Percentiles rank a stretch among this genome's conserved stretches.
phyloP scores from a whole-genome alignment of 108 stramenopile species.

The Stephanodiscus minutulus region DNA sequence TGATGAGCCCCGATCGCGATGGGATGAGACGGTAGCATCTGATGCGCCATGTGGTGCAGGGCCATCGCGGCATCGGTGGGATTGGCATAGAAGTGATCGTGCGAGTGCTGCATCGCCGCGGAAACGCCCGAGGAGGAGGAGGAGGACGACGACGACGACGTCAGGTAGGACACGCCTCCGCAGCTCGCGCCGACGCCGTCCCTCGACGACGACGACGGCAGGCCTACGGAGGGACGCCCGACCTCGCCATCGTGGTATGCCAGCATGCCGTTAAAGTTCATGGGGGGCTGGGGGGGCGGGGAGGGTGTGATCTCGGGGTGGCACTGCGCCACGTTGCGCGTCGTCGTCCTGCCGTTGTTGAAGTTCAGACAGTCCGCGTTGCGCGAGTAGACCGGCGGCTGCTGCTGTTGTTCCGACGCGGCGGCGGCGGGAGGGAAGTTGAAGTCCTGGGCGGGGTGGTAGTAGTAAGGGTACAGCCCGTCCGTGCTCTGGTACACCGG shows the following conservation, averaged over 20 bases:
- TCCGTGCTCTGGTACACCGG: not conserved
- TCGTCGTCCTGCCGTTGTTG: not conserved
- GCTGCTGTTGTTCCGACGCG: not conserved
- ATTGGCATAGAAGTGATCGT: not conserved
- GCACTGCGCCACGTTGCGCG: not conserved
- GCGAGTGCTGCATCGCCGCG: not conserved
- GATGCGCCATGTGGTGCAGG: not conserved
- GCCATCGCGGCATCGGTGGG: not conserved
- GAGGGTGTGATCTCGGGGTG: conserved; percentile 2
- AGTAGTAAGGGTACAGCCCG: conserved; percentile 4
- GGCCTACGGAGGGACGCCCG: not conserved
- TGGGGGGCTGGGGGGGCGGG: conserved; percentile 2
- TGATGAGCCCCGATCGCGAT: conserved; percentile 4
- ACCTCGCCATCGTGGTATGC: not conserved
- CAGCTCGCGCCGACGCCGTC: not conserved
- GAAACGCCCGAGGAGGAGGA: not conserved
- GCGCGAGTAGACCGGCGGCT: not conserved
- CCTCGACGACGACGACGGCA: not conserved
- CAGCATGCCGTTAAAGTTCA: not conserved
- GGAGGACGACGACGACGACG: no score
- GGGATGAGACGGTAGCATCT: not conserved
- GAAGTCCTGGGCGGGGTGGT: conserved; percentile 2
- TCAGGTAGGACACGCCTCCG: not conserved
- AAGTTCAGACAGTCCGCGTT: not conserved
- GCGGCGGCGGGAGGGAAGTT: not conserved